These are phyloP conservation scores for Cercophora sp. DNA, from an alignment of 495 filamentous ascomycete species.

Conservation along the genomic window DNA sequence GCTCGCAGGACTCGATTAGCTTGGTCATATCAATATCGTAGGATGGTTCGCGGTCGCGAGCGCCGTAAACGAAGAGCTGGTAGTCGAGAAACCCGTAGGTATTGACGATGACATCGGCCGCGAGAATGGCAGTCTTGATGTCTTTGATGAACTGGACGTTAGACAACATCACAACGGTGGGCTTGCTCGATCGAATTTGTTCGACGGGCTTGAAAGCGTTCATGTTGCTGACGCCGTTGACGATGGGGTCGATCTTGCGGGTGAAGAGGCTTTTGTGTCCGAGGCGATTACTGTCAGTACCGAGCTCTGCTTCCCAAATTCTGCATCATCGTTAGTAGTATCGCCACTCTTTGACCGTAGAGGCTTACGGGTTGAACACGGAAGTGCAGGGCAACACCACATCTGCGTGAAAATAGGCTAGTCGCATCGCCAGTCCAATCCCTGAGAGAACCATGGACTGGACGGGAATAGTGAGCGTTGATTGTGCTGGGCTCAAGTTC, in stretches of 20 bases:
- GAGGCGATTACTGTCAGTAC: constrained; percentile 54
- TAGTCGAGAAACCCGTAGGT: constrained; percentile 61
- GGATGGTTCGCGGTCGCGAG: constrained; percentile 56
- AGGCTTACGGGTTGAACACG: constrained; percentile 55
- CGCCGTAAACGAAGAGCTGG: constrained; percentile 59
- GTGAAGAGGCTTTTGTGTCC: constrained; percentile 57
- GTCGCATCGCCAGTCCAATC: constrained; percentile 21
- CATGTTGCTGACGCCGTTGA: constrained; percentile 66
- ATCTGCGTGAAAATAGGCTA: constrained; percentile 56
- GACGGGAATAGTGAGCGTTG: constrained; percentile 26
- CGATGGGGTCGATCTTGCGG: constrained; percentile 63
- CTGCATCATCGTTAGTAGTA: background rate
- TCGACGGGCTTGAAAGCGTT: constrained; percentile 58
- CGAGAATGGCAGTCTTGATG: constrained; percentile 60
- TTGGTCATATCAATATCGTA: constrained; percentile 61
- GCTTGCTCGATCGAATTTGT: constrained; percentile 51
- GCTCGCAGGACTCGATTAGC: constrained; percentile 56
- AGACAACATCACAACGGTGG: constrained; percentile 63
- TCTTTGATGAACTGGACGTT: constrained; percentile 68
- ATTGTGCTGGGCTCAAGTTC: constrained; percentile 31
- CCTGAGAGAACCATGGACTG: constrained; percentile 52
- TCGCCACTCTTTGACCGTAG: background rate
- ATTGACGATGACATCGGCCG: constrained; percentile 63
- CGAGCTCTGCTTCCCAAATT: constrained; percentile 64
- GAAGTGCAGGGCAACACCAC: constrained; percentile 61